Conservation (phyloP, 73 alveolate species). For the Paramecium tetraurelia region DNA sequence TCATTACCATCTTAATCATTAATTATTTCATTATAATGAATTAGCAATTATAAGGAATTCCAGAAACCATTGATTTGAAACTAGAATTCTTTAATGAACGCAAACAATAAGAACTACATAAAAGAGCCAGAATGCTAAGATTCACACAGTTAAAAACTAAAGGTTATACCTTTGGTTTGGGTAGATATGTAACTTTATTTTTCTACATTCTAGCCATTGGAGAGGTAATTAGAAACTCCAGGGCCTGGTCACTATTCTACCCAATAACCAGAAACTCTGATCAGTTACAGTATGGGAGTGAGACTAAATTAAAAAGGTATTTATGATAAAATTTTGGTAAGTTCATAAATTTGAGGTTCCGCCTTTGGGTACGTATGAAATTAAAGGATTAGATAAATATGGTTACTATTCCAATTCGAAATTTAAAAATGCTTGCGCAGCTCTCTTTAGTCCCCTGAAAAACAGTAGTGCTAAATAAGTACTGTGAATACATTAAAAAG, state of each 20-base stretch:
- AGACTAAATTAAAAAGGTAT: not conserved
- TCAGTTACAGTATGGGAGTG: not conserved
- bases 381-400: slow-evolving; percentile 34
- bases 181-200: not conserved
- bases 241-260: slow-evolving; percentile 16
- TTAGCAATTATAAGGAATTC: not conserved
- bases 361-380: slow-evolving; percentile 17
- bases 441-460: slow-evolving; percentile 13
- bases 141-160: not conserved
- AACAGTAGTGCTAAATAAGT: not conserved
- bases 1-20: not conserved
- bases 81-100: not conserved
- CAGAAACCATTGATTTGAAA: not conserved
- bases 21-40: not conserved
- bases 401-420: slow-evolving; percentile 2
- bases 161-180: not conserved
- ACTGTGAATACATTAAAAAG: not conserved
- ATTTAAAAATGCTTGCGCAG: slow-evolving; percentile 15
- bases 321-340: not conserved
- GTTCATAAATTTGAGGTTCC: not conserved
- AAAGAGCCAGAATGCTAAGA: not conserved
- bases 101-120: not conserved
- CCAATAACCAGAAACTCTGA: not conserved
- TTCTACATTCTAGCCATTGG: not conserved
- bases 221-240: not conserved